Conservation (phyloP, 176 grass and related monocot genomes). For the Eragrostis curvula region DNA sequence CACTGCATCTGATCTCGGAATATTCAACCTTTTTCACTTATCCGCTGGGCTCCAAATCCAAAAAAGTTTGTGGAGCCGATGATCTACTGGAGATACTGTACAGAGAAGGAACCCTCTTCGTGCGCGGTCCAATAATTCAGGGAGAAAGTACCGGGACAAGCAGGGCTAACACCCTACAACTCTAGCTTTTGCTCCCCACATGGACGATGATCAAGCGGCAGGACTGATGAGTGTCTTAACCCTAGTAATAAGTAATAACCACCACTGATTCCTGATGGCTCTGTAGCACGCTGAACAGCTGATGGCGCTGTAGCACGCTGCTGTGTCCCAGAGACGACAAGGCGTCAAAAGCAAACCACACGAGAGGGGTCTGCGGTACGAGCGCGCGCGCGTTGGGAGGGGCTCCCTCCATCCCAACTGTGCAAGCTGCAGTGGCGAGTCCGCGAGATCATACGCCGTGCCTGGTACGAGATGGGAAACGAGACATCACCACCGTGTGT, state of each 20-base stretch:
- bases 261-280: neutral
- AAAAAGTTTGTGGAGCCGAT: neutral
- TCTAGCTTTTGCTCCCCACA: conserved; percentile 41
- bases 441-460: neutral
- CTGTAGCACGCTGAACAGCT: neutral
- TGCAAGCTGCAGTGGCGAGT: neutral
- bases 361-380: neutral
- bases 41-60: neutral
- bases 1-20: conserved; percentile 15
- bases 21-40: conserved; percentile 3
- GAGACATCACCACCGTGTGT: neutral
- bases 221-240: neutral
- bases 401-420: neutral
- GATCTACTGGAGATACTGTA: neutral
- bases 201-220: neutral
- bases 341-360: conserved; percentile 12
- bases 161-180: conserved; percentile 14
- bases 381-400: neutral
- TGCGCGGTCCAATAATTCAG: conserved; percentile 30
- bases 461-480: neutral
- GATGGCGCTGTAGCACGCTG: neutral
- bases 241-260: neutral
- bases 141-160: neutral
- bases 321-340: neutral
- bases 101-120: conserved; percentile 35